Percentiles rank a stretch among this genome's conserved stretches.
Conservation (phyloP, 2,329 filamentous ascomycete genomes). For the Uncinocarpus reesii region DNA sequence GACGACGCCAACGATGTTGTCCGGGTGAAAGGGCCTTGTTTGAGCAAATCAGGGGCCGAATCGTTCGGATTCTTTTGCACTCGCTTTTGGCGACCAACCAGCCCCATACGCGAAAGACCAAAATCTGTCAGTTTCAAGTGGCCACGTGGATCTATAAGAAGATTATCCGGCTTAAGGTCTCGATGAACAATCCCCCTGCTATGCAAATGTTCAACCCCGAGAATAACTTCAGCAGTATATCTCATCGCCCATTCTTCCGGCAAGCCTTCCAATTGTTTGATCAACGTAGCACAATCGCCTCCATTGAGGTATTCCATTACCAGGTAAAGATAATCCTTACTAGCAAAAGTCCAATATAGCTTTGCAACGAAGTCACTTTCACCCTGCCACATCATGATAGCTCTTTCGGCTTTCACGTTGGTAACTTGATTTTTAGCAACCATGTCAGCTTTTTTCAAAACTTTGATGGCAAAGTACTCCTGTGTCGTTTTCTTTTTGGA, state of each 20-base stretch:
- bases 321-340: slow-evolving; percentile 95
- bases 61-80: slow-evolving; percentile 70
- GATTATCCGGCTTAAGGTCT: slow-evolving; percentile 92
- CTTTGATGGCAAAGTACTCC: slow-evolving; percentile 98
- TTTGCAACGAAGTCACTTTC: slow-evolving; percentile 99
- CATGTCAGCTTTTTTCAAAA: slow-evolving; percentile 99
- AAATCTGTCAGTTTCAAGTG: slow-evolving; percentile 97
- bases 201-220: slow-evolving; percentile 95
- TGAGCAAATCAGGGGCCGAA: slow-evolving; percentile 81
- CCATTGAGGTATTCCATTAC: slow-evolving; percentile 99
- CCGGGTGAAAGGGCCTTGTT: slow-evolving; percentile 80
- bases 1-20: slow-evolving; percentile 80
- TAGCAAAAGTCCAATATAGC: slow-evolving; percentile 98
- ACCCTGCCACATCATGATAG: slow-evolving; percentile 99
- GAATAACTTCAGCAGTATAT: slow-evolving; percentile 87
- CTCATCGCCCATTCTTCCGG: slow-evolving; percentile 98
- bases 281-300: slow-evolving; percentile 89
- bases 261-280: slow-evolving; percentile 84
- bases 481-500: slow-evolving; percentile 98
- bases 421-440: slow-evolving; percentile 98
- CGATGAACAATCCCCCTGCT: slow-evolving; percentile 91
- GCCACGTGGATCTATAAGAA: slow-evolving; percentile 92
- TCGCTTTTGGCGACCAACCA: slow-evolving; percentile 91
- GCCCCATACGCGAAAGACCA: slow-evolving; percentile 89
- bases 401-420: slow-evolving; percentile 95